Conservation (phyloP, 768 basidiomycete genomes). For the Boletus barrowsii region DNA sequence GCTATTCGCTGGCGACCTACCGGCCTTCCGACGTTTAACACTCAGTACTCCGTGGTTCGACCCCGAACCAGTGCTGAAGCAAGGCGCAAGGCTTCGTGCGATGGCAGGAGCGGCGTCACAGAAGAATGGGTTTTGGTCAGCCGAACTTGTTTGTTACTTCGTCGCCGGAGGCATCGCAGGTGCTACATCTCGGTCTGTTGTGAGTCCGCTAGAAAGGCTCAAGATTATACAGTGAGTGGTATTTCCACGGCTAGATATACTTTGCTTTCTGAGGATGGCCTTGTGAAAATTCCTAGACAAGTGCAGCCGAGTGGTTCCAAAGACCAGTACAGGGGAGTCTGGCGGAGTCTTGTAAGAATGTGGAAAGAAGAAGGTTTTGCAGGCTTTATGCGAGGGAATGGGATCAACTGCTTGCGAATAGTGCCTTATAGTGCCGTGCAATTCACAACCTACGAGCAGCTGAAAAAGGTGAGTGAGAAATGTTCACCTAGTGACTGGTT, state of each 20-base stretch:
- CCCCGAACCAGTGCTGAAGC: conserved; percentile 4
- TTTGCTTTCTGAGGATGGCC: not conserved
- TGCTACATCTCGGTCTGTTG: conserved; percentile 83
- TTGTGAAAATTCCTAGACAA: conserved; percentile 53
- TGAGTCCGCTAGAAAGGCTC: conserved; percentile 85
- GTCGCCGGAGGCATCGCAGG: conserved; percentile 55
- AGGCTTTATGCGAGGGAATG: conserved; percentile 94
- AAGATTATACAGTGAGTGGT: conserved; percentile 91
- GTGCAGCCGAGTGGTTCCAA: conserved; percentile 72
- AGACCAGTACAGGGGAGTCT: conserved; percentile 79
- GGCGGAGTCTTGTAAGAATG: conserved; percentile 76
- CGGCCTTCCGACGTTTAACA: not conserved
- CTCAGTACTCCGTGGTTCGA: not conserved
- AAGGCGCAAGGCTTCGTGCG: conserved; percentile 5
- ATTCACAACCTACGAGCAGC: conserved; percentile 84
- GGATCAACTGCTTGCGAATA: conserved; percentile 88
- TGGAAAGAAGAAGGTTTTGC: conserved; percentile 91
- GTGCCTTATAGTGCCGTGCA: conserved; percentile 91
- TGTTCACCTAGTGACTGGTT: not conserved
- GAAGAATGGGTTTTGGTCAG: conserved; percentile 30
- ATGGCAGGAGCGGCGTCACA: conserved; percentile 25
- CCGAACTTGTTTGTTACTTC: conserved; percentile 44
- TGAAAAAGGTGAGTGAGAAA: conserved; percentile 66
- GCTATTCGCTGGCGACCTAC: conserved; percentile 2
- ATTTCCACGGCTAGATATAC: not conserved